These are phyloP conservation scores for Talaromyces atroroseus DNA, from an alignment of 2,329 filamentous ascomycete species.

Conservation along the genomic window DNA sequence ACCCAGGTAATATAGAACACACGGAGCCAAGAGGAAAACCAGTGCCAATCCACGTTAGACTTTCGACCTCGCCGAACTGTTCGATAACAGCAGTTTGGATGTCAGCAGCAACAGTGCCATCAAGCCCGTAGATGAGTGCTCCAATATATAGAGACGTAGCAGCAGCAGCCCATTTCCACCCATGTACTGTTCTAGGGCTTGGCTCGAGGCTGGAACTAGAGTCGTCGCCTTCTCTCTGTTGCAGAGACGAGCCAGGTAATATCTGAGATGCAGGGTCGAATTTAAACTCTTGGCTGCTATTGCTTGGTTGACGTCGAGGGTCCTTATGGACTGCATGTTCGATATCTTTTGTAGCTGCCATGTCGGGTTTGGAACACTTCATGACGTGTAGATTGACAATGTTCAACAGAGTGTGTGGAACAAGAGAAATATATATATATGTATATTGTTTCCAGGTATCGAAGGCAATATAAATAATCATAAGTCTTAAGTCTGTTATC, in stretches of 20 bases:
- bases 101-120: constrained; percentile 46
- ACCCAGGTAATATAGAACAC: constrained; percentile 3
- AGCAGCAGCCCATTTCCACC: not conserved
- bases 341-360: not conserved
- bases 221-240: not conserved
- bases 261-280: not conserved
- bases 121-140: constrained; percentile 19
- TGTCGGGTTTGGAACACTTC: not conserved
- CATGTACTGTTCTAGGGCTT: not conserved
- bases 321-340: not conserved
- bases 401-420: not conserved
- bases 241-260: not conserved
- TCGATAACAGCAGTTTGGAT: constrained; percentile 39
- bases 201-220: not conserved
- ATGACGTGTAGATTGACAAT: not conserved
- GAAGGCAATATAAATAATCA: not conserved
- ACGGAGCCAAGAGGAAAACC: constrained; percentile 6
- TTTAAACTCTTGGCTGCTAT: not conserved
- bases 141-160: not conserved
- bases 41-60: constrained; percentile 3
- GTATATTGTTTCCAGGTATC: not conserved
- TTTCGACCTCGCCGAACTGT: constrained; percentile 28
- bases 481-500: not conserved
- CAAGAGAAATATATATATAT: not conserved
- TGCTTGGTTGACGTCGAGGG: not conserved